A percentile compares a stretch with the other conserved stretches of the same genome.
Evolutionary conservation across 208 protist genomes (phyloP).

Genomic region (Trypanosomatidae sp.): DNA sequence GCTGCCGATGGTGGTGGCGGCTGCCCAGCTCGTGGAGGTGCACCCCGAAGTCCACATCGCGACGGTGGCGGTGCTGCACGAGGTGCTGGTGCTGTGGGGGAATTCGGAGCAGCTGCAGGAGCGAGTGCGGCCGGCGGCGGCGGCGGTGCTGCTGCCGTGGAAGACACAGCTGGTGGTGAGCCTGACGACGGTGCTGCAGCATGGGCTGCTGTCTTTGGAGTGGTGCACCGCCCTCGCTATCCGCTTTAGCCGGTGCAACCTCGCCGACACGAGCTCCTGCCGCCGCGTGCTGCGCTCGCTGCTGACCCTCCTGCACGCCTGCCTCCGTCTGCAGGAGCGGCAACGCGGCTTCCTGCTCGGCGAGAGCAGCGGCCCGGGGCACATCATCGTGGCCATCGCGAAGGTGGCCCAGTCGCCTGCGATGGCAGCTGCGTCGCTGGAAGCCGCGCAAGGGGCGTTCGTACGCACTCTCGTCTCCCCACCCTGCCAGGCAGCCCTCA

Average conservation of each 20-base stretch:
- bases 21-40: conserved; percentile 55
- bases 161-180: conserved; percentile 56
- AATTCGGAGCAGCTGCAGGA: conserved; percentile 11
- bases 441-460: no score
- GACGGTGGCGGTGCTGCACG: conserved; percentile 38
- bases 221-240: conserved; percentile 51
- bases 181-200: conserved; percentile 52
- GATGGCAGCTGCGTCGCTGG: conserved; percentile 13
- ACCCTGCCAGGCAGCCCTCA: conserved; percentile 50
- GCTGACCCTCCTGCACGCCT: conserved; percentile 48
- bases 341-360: conserved; percentile 19
- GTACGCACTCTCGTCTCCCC: no score
- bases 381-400: conserved; percentile 44
- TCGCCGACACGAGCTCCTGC: conserved; percentile 54
- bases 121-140: not conserved
- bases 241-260: conserved; percentile 43
- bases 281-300: conserved; percentile 51
- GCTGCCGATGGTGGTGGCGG: conserved; percentile 46
- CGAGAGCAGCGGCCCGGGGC: conserved; percentile 30
- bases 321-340: conserved; percentile 47
- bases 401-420: conserved; percentile 21
- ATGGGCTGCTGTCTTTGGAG: conserved; percentile 43
- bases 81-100: conserved; percentile 31
- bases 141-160: conserved; percentile 46
- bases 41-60: conserved; percentile 54